Evolutionary conservation across 1,139 yeast species (phyloP).

Genomic region (Scheffersomyces cryptocercus): DNA sequence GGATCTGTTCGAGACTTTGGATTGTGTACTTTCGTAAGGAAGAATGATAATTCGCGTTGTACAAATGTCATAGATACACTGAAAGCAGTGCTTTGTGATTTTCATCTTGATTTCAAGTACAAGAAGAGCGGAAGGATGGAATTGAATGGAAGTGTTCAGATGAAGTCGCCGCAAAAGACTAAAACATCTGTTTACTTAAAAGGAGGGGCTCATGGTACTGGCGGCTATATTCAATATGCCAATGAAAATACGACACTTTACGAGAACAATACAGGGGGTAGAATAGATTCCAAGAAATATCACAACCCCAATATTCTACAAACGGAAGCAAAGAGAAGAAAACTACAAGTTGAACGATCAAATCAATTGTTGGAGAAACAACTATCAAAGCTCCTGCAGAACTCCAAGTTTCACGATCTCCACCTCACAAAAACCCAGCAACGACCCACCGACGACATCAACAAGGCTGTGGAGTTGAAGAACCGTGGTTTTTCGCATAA

Average conservation of each 20-base stretch:
- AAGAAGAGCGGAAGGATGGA: constrained; percentile 64
- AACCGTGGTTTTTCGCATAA: constrained; percentile 34
- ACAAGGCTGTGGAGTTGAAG: constrained; percentile 3
- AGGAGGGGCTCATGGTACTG: constrained; percentile 12
- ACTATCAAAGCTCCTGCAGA: constrained; percentile 17
- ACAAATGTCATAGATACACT: constrained; percentile 57
- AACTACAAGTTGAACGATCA: constrained; percentile 31
- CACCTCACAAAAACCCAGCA: constrained; percentile 19
- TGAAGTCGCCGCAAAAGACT: constrained; percentile 34
- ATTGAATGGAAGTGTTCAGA: constrained; percentile 60
- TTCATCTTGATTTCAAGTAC: constrained; percentile 63
- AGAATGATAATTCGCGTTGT: constrained; percentile 52
- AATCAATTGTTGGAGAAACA: constrained; percentile 37
- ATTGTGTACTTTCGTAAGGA: constrained; percentile 54
- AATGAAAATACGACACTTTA: constrained; percentile 30
- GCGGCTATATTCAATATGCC: constrained; percentile 5
- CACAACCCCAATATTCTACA: constrained; percentile 48
- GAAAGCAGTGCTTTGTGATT: constrained; percentile 62
- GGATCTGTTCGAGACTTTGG: constrained; percentile 76
- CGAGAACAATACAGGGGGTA: constrained; percentile 22
- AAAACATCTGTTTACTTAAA: constrained; percentile 25
- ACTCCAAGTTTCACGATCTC: constrained; percentile 15
- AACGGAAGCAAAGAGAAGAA: constrained; percentile 36
- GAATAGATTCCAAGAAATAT: constrained; percentile 41
- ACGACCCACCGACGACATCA: constrained; percentile 17